Evolutionary conservation across 2,329 filamentous ascomycete species (phyloP), one percentile per base, ranked within the genome.

Genomic region (Colletotrichum truncatum): DNA sequence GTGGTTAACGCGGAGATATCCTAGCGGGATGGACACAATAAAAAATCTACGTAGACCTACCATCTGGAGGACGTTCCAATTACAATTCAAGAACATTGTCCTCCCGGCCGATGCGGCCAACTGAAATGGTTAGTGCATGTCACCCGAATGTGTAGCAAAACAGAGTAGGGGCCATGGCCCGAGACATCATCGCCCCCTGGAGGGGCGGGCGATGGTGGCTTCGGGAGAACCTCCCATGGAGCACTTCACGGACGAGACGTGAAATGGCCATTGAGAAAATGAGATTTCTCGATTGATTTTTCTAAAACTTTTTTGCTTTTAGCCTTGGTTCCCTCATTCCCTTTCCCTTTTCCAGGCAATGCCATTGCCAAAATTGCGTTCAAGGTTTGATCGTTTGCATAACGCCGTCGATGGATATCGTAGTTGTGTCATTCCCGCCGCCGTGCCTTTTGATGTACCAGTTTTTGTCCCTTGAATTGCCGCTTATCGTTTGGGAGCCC

Each of bases 1-100:
- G 82, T 85, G 91, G 88, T 90, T 87, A 85, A 90, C 88, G 89
- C 90, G 93, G 92, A 91, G 93, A 97, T 97, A 93, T 88, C 82
- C 86, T 91, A 89, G 93, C 93, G 92, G 82, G 77, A 62, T 26
- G n/a, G 9, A 26, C 7, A 16, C 36, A 10, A 43, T 26, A 8
- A 46, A 7, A 16, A 10, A 21, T 46, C 39, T 53, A 59, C 38
- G 16, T 3, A 9, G 28, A 65, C 53, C 28, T 54, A 67, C 60
- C 60, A 26, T 60, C 18, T 4, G 48, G 26, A 54, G 54, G 73
- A 73, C 68, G 57, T 70, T 67, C 70, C 61, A 48, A 46, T 26
- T 58, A 48, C 30, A 62, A 32, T 8, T 6, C 16, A 6, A 6
- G 25, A 65, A 26, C 59, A 38, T 2, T 38, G 25, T 41, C 38